Conservation (phyloP, 2,329 filamentous ascomycete genomes). For the Plenodomus lindquistii region DNA sequence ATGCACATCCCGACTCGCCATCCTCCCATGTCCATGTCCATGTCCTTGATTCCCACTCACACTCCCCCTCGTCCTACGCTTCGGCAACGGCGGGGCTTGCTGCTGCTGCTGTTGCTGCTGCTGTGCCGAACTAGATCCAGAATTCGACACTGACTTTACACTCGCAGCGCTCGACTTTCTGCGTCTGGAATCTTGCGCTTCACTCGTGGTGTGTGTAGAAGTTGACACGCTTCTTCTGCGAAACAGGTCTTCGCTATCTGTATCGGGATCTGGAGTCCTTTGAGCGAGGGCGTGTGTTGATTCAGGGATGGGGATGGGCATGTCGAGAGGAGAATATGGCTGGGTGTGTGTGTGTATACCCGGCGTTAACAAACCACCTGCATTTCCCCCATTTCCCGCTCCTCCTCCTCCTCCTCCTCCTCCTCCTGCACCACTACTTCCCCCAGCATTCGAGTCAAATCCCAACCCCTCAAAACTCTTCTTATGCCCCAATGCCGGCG, state of each 20-base stretch:
- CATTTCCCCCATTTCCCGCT: no score
- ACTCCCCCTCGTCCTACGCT: constrained; percentile 46
- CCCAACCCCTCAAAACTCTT: constrained; percentile 13
- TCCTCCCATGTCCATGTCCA: constrained; percentile 4
- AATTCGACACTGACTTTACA: not conserved
- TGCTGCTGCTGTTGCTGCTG: constrained; percentile 8
- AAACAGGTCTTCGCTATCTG: constrained; percentile 10
- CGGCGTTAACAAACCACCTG: no score
- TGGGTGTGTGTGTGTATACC: not conserved
- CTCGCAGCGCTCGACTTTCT: not conserved
- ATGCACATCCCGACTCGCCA: constrained; percentile 6
- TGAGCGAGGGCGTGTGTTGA: constrained; percentile 1
- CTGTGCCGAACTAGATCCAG: not conserved
- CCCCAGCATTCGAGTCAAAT: no score
- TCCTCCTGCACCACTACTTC: no score
- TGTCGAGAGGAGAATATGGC: not conserved
- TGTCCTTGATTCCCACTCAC: constrained; percentile 5
- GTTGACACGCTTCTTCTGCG: constrained; percentile 4
- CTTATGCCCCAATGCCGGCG: constrained; percentile 5
- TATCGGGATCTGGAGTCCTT: not conserved
- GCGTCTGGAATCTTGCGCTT: not conserved
- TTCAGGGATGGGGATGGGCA: constrained; percentile 2
- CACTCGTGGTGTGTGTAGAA: constrained; percentile 1
- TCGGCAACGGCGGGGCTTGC: constrained; percentile 54
- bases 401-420: no score